phyloP scores from a whole-genome alignment of 176 grass and related monocot genomes.

The Elymus sibiricus region DNA sequence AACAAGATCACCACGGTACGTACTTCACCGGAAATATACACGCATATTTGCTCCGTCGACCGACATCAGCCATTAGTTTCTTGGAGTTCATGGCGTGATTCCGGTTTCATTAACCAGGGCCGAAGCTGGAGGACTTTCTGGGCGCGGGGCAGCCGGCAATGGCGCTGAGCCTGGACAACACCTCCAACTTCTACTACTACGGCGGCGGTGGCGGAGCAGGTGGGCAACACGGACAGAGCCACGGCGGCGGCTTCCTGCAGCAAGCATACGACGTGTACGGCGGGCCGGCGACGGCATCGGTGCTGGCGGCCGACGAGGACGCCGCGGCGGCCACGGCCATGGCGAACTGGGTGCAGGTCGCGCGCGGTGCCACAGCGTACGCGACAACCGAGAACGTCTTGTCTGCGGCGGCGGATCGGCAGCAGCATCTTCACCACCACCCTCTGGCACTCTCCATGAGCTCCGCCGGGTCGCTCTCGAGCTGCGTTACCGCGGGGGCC shows the following conservation, averaged over 20 bases:
- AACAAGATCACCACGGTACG: conserved; percentile 58
- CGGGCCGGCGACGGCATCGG: neutral
- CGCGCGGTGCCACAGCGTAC: conserved; percentile 16
- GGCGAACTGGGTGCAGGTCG: conserved; percentile 41
- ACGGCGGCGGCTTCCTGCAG: conserved; percentile 31
- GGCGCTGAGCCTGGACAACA: conserved; percentile 82
- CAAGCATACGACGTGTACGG: conserved; percentile 65
- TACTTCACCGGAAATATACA: too few relatives aligned
- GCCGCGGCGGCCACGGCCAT: conserved; percentile 32
- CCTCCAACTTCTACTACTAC: conserved; percentile 66
- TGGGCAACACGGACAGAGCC: neutral
- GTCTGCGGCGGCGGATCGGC: neutral
- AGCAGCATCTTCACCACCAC: conserved; percentile 39
- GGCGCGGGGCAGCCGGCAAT: conserved; percentile 69
- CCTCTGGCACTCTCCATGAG: conserved; percentile 84
- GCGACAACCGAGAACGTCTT: neutral
- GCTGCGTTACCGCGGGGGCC: conserved; percentile 48
- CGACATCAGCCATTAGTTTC: neutral
- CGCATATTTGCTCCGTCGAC: neutral
- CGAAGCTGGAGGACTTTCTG: conserved; percentile 96
- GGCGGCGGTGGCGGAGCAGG: neutral
- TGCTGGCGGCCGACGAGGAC: conserved; percentile 18
- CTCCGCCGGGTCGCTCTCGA: conserved; percentile 80
- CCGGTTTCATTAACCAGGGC: conserved; percentile 46
- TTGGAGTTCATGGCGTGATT: neutral